Percentiles rank a stretch among this genome's conserved stretches.
Conservation (phyloP, 2,329 filamentous ascomycete genomes). For the Massarina eburnea region DNA sequence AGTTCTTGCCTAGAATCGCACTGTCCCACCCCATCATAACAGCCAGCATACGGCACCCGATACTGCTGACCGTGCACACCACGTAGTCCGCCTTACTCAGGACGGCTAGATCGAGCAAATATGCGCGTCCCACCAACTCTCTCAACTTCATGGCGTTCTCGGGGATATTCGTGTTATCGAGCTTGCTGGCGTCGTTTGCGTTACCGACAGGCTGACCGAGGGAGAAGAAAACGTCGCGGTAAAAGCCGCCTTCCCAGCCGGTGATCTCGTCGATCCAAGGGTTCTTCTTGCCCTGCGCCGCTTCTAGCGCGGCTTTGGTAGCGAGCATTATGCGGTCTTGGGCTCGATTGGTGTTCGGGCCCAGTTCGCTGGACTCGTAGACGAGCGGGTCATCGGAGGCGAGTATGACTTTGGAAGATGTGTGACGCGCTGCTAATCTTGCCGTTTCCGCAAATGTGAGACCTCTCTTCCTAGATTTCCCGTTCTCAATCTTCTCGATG, state of each 20-base stretch:
- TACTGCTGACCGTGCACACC: slow-evolving; percentile 73
- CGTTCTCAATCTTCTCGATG: slow-evolving; percentile 48
- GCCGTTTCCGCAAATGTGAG: slow-evolving; percentile 23
- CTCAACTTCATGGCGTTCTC: slow-evolving; percentile 64
- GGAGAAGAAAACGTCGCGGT: slow-evolving; percentile 77
- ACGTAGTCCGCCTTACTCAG: slow-evolving; percentile 69
- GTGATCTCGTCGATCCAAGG: slow-evolving; percentile 72
- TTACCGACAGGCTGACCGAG: slow-evolving; percentile 55
- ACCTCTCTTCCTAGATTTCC: slow-evolving; percentile 45
- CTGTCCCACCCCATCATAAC: slow-evolving; percentile 86
- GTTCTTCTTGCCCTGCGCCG: slow-evolving; percentile 40
- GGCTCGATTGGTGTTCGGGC: slow-evolving; percentile 55
- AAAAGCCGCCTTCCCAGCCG: slow-evolving; percentile 90
- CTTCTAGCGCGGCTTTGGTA: slow-evolving; percentile 58
- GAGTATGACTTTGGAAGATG: slow-evolving; percentile 57
- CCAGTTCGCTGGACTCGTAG: slow-evolving; percentile 67
- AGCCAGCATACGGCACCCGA: slow-evolving; percentile 69
- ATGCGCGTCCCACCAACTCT: slow-evolving; percentile 76
- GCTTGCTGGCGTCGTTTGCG: slow-evolving; percentile 25
- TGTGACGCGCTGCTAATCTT: slow-evolving; percentile 26
- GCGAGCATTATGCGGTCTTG: slow-evolving; percentile 78
- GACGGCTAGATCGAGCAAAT: slow-evolving; percentile 78
- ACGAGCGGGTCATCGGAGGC: slow-evolving; percentile 82
- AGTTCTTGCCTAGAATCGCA: slow-evolving; percentile 54
- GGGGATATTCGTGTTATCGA: slow-evolving; percentile 28